Conservation (phyloP, 768 basidiomycete genomes). For the Rhizopogon rudus region DNA sequence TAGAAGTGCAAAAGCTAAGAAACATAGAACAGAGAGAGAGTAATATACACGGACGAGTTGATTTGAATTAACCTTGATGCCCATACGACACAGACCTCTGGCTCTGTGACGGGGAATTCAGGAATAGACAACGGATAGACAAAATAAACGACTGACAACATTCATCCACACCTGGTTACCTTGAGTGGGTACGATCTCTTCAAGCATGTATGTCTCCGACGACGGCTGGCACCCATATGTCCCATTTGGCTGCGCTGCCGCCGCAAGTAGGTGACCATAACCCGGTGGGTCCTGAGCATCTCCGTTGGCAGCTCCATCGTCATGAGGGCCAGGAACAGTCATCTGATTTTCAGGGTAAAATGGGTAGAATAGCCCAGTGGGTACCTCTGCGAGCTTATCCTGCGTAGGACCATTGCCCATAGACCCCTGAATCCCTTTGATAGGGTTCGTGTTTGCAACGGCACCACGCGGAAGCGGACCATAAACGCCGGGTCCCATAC, state of each 20-base stretch:
- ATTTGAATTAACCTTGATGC: conserved; percentile 3
- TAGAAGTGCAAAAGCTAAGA: conserved; percentile 4
- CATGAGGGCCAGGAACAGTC: conserved; percentile 14
- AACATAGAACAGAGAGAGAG: neutral
- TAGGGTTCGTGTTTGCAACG: conserved; percentile 25
- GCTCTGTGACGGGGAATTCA: neutral
- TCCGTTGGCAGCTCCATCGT: conserved; percentile 10
- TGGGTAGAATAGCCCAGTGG: conserved; percentile 69
- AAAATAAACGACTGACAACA: conserved; percentile 32
- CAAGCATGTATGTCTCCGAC: conserved; percentile 64
- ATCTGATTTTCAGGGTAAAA: conserved; percentile 60
- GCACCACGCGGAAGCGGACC: conserved; percentile 17
- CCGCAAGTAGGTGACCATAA: conserved; percentile 52
- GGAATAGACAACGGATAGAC: neutral
- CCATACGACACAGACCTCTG: neutral
- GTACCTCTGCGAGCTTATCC: conserved; percentile 56
- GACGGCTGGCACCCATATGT: conserved; percentile 50
- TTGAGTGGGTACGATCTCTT: conserved; percentile 50
- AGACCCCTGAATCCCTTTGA: conserved; percentile 21
- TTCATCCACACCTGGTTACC: conserved; percentile 37
- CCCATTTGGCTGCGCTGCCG: conserved; percentile 51
- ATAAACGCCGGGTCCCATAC: conserved; percentile 18
- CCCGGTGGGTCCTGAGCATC: conserved; percentile 29
- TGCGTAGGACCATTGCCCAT: conserved; percentile 18
- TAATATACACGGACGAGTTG: conserved; percentile 4